Evolutionary conservation across 768 basidiomycete genomes (phyloP), one percentile per base, ranked within the genome.

Genomic region (Termitomyces sp.): DNA sequence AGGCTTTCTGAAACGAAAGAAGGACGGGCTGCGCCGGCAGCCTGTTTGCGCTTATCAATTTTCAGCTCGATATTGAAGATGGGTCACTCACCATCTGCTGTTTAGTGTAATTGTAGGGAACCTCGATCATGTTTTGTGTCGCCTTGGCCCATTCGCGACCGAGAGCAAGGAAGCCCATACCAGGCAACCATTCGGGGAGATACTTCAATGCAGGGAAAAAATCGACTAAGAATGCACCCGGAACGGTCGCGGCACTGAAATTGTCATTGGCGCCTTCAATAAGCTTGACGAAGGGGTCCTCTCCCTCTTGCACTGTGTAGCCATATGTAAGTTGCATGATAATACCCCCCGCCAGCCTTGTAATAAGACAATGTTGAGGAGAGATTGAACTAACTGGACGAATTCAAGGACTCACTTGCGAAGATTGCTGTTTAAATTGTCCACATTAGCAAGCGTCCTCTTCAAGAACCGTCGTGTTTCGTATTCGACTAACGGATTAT

Each of bases 111-210:
- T 73, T 66, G 49, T 75, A 83, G 0, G 86, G 85, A 7, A 69
- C 69, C 22, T 78, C 74, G 4, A 80, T 70, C 71, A 82, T 78
- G 8, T 74, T 70, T 3, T 69, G 65, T 2, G 80, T 71, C 1
- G 75, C 75, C 59, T 71, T 68, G 7, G 71, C 72, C 79, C 79
- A 83, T 35, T 70, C 65, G 0, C 69, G 65, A 4, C 82, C 86
- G 6, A 75, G 72, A 28, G 71, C 67, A 67, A 84, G 77, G 73
- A 87, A 88, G 0, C 75, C 76, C 48, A 79, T 79, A 0, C 85
- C 84, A 32, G 86, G 86, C 24, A 86, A 65, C 81, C 84, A 84
- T 62, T 80, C 78, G 0, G 87, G 87, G 22, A 88, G 66, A 22
- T 77, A 65, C 45, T 76, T 73, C 63, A 88, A 67, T 60, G 66